Conservation (phyloP, 1,284 basidiomycete genomes). For the Rhizoctonia solani region DNA sequence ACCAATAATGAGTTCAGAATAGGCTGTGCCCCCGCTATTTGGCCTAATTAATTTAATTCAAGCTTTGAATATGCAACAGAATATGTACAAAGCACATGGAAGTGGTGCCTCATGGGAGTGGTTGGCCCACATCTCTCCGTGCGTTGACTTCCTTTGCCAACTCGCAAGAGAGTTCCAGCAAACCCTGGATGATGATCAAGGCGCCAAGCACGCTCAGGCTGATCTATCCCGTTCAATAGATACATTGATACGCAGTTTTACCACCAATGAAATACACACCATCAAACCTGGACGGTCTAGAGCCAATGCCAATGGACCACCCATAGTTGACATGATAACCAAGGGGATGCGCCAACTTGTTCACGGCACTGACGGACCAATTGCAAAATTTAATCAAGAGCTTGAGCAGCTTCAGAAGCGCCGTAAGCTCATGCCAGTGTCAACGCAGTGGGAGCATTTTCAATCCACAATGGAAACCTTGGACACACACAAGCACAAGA, state of each 20-base stretch:
- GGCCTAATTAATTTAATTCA: background rate
- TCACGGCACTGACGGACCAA: background rate
- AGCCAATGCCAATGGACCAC: background rate
- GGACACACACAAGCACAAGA: background rate
- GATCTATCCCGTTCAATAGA: slow-evolving; percentile 40
- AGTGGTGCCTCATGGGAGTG: slow-evolving; percentile 50
- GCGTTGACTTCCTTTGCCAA: slow-evolving; percentile 45
- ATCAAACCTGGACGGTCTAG: background rate
- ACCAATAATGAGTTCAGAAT: too few relatives aligned
- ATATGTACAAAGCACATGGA: slow-evolving; percentile 48
- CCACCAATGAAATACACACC: slow-evolving; percentile 28
- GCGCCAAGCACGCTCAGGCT: slow-evolving; percentile 43
- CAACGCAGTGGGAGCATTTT: too few relatives aligned
- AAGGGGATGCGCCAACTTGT: background rate
- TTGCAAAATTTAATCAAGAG: background rate
- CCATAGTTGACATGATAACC: background rate
- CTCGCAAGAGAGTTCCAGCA: slow-evolving; percentile 45
- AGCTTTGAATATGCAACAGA: background rate
- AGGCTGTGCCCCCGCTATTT: too few relatives aligned
- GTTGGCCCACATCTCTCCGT: slow-evolving; percentile 48
- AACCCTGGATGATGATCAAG: slow-evolving; percentile 45
- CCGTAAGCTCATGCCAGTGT: background rate
- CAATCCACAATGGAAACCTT: too few relatives aligned
- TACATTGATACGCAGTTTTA: background rate
- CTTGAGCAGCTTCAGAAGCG: slow-evolving; percentile 1